These are phyloP conservation scores for Botrytis byssoidea DNA, from an alignment of 2,329 filamentous ascomycete species.

Conservation along the genomic window DNA sequence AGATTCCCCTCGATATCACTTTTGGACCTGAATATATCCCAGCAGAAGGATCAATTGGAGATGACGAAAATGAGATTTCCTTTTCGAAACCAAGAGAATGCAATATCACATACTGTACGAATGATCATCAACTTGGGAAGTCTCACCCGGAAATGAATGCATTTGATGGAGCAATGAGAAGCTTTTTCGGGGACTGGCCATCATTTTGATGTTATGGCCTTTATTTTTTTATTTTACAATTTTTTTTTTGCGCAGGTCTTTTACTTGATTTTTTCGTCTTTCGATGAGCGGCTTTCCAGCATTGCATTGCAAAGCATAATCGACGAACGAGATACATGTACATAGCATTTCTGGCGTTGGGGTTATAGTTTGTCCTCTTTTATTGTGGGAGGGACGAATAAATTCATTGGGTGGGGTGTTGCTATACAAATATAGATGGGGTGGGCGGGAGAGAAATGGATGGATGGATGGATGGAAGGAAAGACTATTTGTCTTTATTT, in stretches of 20 bases:
- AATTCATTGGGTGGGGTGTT: conserved; percentile 14
- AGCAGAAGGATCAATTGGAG: conserved; percentile 1
- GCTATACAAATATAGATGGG: conserved; percentile 10
- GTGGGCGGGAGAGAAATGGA: neutral
- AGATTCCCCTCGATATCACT: neutral
- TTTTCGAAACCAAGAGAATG: neutral
- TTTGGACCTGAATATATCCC: conserved; percentile 11
- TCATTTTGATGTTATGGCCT: neutral
- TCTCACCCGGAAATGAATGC: neutral
- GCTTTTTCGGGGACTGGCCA: neutral
- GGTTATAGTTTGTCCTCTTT: neutral
- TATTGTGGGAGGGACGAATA: conserved; percentile 1
- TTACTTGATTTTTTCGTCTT: neutral
- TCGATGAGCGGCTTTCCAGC: conserved; percentile 7
- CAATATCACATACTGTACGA: neutral
- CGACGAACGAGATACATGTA: conserved; percentile 18
- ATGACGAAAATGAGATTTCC: neutral
- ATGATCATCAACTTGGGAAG: neutral
- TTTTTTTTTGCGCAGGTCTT: neutral
- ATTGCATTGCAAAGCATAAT: conserved; percentile 12
- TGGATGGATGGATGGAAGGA: neutral
- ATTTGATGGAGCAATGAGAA: neutral
- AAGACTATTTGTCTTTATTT: neutral
- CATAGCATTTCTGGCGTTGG: conserved; percentile 21
- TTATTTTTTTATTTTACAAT: neutral